A percentile compares a stretch with the other conserved stretches of the same genome.
Conservation (phyloP, 2,329 filamentous ascomycete genomes). For the Penicillium sp. region DNA sequence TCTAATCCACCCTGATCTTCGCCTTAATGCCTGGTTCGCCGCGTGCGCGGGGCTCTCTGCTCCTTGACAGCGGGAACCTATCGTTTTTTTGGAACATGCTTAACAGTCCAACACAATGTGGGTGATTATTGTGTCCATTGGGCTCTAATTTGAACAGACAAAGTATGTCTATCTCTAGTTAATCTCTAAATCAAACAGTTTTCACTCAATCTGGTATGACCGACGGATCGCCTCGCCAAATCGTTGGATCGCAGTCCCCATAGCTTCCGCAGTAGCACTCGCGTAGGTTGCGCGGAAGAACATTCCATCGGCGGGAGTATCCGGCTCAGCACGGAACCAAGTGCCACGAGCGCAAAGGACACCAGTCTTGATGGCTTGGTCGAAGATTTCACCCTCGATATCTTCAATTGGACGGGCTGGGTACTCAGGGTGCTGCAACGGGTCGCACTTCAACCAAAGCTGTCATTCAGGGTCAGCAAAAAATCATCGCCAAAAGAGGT, state of each 20-base stretch:
- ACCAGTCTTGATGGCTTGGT: neutral
- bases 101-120: neutral
- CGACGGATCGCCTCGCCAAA: neutral
- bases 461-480: neutral
- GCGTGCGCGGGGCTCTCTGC: no score
- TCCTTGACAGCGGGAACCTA: no score
- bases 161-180: neutral
- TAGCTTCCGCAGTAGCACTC: neutral
- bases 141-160: neutral
- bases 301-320: neutral
- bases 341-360: neutral
- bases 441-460: neutral
- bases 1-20: neutral
- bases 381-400: neutral
- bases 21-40: neutral
- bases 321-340: neutral
- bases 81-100: no score
- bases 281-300: constrained; percentile 2
- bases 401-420: neutral
- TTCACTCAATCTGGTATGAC: neutral
- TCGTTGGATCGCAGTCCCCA: neutral
- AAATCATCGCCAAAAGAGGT: neutral
- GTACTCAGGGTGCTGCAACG: neutral
- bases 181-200: neutral
- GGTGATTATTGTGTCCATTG: neutral